phyloP scores from a whole-genome alignment of 2,329 filamentous ascomycete species.

The Graphiopsis chlorocephala region DNA sequence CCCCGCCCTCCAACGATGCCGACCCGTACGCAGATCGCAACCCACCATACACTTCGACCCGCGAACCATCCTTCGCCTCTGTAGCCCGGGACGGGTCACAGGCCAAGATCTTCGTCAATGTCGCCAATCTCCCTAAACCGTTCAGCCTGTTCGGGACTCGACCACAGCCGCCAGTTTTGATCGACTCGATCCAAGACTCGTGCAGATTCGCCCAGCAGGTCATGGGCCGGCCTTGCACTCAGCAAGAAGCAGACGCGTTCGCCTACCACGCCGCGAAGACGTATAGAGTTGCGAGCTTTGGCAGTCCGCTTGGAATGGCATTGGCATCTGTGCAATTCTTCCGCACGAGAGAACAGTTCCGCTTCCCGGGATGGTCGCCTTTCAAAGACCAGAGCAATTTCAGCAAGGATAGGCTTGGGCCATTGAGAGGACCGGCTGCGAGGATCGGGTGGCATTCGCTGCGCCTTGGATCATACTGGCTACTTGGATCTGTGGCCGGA shows the following conservation, averaged over 20 bases:
- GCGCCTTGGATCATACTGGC: constrained; percentile 29
- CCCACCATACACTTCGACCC: constrained; percentile 36
- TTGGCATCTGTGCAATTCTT: constrained; percentile 36
- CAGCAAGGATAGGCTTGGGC: constrained; percentile 37
- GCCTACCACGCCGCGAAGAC: constrained; percentile 40
- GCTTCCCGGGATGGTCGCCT: constrained; percentile 44
- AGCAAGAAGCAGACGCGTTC: constrained; percentile 44
- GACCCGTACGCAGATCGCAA: constrained; percentile 39
- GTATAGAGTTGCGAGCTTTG: constrained; percentile 40
- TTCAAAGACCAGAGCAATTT: constrained; percentile 35
- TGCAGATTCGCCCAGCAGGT: constrained; percentile 31
- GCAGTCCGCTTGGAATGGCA: constrained; percentile 34
- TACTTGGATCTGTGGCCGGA: constrained; percentile 35
- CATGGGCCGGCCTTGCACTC: constrained; percentile 37
- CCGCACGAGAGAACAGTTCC: constrained; percentile 33
- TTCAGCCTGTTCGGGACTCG: constrained; percentile 35
- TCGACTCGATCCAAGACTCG: constrained; percentile 32
- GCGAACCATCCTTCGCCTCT: constrained; percentile 25
- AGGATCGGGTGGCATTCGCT: constrained; percentile 31
- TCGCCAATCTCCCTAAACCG: constrained; percentile 38
- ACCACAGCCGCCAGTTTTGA: constrained; percentile 29
- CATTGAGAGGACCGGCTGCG: constrained; percentile 36
- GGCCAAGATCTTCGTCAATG: constrained; percentile 32
- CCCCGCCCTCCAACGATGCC: constrained; percentile 35
- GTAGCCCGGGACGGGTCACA: constrained; percentile 2